A percentile compares a stretch with the other conserved stretches of the same genome.
These are phyloP conservation scores for Begonia loranthoides DNA, from an alignment of 306 rosid species.

Conservation along the genomic window DNA sequence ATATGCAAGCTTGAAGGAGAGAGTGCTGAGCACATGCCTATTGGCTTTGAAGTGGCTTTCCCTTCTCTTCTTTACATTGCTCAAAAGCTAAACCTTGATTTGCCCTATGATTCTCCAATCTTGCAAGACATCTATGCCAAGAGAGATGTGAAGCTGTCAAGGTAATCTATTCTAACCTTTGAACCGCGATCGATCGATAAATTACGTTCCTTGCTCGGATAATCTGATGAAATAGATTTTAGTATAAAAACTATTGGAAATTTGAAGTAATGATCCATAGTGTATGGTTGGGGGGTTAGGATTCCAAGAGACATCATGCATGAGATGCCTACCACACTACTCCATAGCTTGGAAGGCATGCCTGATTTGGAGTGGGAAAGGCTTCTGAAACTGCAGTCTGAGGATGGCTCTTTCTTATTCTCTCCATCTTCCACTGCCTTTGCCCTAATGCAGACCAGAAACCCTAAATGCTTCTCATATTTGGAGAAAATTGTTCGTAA, in stretches of 20 bases:
- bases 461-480: slow-evolving; percentile 51
- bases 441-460: slow-evolving; percentile 65
- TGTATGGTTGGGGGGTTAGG: slow-evolving; percentile 18
- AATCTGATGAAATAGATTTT: too few species aligned
- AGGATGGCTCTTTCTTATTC: slow-evolving; percentile 80
- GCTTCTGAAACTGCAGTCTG: slow-evolving; percentile 71
- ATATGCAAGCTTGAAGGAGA: slow-evolving; percentile 49
- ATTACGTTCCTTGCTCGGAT: too few species aligned
- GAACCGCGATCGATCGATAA: too few species aligned
- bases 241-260: too few species aligned
- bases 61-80: slow-evolving; percentile 76
- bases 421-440: slow-evolving; percentile 96
- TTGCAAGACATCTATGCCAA: slow-evolving; percentile 48
- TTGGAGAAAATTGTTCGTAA: slow-evolving; percentile 31
- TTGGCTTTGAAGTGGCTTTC: slow-evolving; percentile 90
- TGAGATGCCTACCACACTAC: slow-evolving; percentile 73
- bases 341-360: slow-evolving; percentile 97
- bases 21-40: slow-evolving; percentile 74
- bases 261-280: too few species aligned
- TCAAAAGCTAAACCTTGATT: slow-evolving; percentile 35
- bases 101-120: slow-evolving; percentile 39
- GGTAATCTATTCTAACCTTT: slow-evolving; percentile 20
- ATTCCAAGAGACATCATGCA: slow-evolving; percentile 85
- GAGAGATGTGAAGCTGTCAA: slow-evolving; percentile 59
- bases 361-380: slow-evolving; percentile 61